Base-by-base conservation (phyloP, 768 basidiomycete genomes). In the Termitomyces sp. region DNA sequence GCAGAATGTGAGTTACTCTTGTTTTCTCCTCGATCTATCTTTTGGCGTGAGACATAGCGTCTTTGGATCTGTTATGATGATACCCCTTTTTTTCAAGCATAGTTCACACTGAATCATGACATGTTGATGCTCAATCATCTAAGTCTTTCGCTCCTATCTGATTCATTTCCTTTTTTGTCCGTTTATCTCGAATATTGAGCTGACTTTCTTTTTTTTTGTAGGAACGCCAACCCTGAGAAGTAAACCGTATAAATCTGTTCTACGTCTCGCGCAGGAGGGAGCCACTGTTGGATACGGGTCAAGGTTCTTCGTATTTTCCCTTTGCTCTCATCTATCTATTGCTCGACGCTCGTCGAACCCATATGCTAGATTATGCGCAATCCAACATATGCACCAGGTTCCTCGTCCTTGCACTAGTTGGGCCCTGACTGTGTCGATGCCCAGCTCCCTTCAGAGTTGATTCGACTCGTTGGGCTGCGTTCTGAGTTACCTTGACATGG, bases 101-200 rank as follows among this genome's bases (percentile, higher is more conserved):
- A 95, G 94, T 96, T 95, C 93, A 95, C 91, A 87, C 94, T 88
- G 93, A 96, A 92, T 56, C 3, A 75, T 76, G 50, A 76, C 71
- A 74, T 94, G 92, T 91, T 87, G 90, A 94, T 78, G 88, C 81
- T 76, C 77, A 85, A 81, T 67, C 87, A 92, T 92, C 89, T 85
- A 79, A 75, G 93, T 97, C 94, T 96, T 96, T 96, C 94, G 94
- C 94, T 96, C 93, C 94, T 96, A 96, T 96, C 94, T 96, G 94
- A 96, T 76, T 54, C 52, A 48, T 61, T 60, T 70, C 57, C 63
- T 60, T 55, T 58, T 60, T 57, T 47, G 14, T 20, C 8, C 17
- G 2, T 20, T 34, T 29, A 46, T 38, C 43, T n/a, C 8, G 6
- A 64, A 48, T 66, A 38, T 47, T 38, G 57, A 57, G 37, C 49